Evolutionary conservation across 2,329 filamentous ascomycete species (phyloP).

Genomic region (Fusarium aywerte): DNA sequence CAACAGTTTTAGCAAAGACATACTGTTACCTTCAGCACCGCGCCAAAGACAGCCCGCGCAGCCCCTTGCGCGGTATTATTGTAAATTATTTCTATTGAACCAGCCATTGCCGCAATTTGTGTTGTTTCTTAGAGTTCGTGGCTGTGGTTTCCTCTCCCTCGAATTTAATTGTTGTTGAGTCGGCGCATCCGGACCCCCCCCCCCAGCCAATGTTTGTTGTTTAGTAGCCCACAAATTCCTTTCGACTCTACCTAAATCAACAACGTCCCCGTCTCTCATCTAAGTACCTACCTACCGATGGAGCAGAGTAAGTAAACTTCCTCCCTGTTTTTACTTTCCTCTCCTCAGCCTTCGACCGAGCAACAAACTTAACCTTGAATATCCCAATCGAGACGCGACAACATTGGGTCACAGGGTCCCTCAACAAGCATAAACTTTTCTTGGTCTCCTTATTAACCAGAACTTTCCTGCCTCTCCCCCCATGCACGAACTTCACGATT

Average conservation of each 20-base stretch:
- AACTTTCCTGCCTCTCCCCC: conserved; percentile 18
- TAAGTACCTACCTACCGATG: conserved; percentile 44
- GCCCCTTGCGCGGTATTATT: conserved; percentile 29
- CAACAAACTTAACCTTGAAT: conserved; percentile 14
- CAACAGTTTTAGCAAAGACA: conserved; percentile 49
- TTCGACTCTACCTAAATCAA: conserved; percentile 44
- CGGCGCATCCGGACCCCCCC: conserved; percentile 47
- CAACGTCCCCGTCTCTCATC: conserved; percentile 40
- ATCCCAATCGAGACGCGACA: neutral
- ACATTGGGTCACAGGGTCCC: neutral
- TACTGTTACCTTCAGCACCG: conserved; percentile 46
- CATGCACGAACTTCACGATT: conserved; percentile 10
- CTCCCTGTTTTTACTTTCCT: conserved; percentile 28
- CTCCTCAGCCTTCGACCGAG: conserved; percentile 19
- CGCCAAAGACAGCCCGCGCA: conserved; percentile 38
- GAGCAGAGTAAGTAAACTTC: conserved; percentile 52
- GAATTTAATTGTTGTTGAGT: conserved; percentile 43
- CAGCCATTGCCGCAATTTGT: conserved; percentile 14
- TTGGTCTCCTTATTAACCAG: neutral
- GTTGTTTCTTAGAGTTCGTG: conserved; percentile 29
- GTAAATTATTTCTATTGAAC: conserved; percentile 14
- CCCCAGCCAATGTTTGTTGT: conserved; percentile 56
- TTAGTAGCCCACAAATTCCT: conserved; percentile 48
- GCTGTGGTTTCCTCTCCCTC: conserved; percentile 17
- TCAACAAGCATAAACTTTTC: conserved; percentile 12